Evolutionary conservation across 192 early-diverging fungal species (phyloP).

Genomic region (Coemansia umbellata): DNA sequence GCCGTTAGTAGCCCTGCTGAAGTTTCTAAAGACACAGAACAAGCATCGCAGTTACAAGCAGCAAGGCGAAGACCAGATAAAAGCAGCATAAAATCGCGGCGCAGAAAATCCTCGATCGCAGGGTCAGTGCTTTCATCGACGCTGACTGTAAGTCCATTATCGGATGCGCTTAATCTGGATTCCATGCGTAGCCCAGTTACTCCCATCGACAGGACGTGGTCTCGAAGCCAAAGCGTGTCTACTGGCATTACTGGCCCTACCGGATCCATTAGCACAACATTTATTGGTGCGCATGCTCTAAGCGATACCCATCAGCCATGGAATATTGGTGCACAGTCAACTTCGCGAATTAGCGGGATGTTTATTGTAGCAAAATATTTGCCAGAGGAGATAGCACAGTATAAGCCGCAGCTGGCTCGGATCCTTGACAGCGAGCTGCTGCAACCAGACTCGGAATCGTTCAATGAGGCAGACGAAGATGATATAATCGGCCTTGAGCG

Average conservation of each 20-base stretch:
- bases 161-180: background rate
- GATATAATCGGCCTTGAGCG: slow-evolving; percentile 7
- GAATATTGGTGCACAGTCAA: background rate
- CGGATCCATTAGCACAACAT: background rate
- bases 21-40: too few relatives aligned
- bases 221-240: background rate
- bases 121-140: slow-evolving; percentile 30
- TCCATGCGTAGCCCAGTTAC: slow-evolving; percentile 5
- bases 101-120: slow-evolving; percentile 40
- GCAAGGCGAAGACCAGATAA: slow-evolving; percentile 3
- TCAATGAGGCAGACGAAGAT: slow-evolving; percentile 28
- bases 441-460: background rate
- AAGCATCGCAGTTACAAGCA: background rate
- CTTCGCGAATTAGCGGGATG: slow-evolving; percentile 11
- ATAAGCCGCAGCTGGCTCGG: slow-evolving; percentile 26
- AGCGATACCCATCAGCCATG: slow-evolving; percentile 6
- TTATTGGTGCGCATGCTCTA: slow-evolving; percentile 3
- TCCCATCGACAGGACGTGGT: background rate
- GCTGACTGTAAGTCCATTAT: slow-evolving; percentile 6
- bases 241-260: background rate
- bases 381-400: slow-evolving; percentile 34
- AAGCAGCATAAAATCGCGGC: slow-evolving; percentile 10
- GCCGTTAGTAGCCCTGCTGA: too few relatives aligned
- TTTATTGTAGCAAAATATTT: slow-evolving; percentile 40
- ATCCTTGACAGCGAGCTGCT: slow-evolving; percentile 19